Percentiles rank a stretch among this genome's conserved stretches.
Conservation (phyloP, 805 yeast species). For the Kodamaea sagamina region DNA sequence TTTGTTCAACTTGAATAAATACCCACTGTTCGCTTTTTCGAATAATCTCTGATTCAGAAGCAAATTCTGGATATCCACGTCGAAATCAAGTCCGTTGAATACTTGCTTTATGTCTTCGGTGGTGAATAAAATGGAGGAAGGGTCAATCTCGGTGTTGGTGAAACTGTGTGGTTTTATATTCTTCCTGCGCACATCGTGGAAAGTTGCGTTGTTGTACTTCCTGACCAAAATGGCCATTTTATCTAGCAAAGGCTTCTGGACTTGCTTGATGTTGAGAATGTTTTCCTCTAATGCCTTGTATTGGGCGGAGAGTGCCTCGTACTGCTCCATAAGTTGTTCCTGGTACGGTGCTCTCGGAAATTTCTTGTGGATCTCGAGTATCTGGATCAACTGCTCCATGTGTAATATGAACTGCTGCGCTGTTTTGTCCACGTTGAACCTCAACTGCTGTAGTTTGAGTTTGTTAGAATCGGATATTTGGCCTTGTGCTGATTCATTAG, state of each 20-base stretch:
- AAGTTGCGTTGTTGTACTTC: slow-evolving; percentile 18
- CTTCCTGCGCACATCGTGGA: slow-evolving; percentile 1
- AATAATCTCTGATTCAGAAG: slow-evolving; percentile 24
- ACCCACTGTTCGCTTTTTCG: slow-evolving; percentile 22
- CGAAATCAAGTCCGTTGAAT: slow-evolving; percentile 20
- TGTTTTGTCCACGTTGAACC: slow-evolving; percentile 32
- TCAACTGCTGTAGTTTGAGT: slow-evolving; percentile 23
- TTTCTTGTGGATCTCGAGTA: slow-evolving; percentile 19
- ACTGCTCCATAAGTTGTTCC: slow-evolving; percentile 24
- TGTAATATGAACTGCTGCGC: slow-evolving; percentile 29
- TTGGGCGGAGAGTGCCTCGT: slow-evolving; percentile 20
- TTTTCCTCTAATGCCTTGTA: slow-evolving; percentile 20
- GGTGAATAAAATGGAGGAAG: slow-evolving; percentile 20
- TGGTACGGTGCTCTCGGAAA: slow-evolving; percentile 18
- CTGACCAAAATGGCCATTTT: slow-evolving; percentile 30
- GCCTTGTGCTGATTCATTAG: slow-evolving; percentile 14
- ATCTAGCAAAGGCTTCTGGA: slow-evolving; percentile 39
- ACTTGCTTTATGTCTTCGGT: slow-evolving; percentile 22
- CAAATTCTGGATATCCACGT: slow-evolving; percentile 9
- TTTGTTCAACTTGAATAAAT: slow-evolving; percentile 27
- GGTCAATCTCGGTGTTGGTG: slow-evolving; percentile 15
- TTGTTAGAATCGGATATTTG: slow-evolving; percentile 14
- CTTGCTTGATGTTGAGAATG: slow-evolving; percentile 27
- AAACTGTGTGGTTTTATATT: slow-evolving; percentile 3
- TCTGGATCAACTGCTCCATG: slow-evolving; percentile 23